These are phyloP conservation scores for Hericium erinaceus DNA, from an alignment of 768 basidiomycete genomes.

Conservation along the genomic window DNA sequence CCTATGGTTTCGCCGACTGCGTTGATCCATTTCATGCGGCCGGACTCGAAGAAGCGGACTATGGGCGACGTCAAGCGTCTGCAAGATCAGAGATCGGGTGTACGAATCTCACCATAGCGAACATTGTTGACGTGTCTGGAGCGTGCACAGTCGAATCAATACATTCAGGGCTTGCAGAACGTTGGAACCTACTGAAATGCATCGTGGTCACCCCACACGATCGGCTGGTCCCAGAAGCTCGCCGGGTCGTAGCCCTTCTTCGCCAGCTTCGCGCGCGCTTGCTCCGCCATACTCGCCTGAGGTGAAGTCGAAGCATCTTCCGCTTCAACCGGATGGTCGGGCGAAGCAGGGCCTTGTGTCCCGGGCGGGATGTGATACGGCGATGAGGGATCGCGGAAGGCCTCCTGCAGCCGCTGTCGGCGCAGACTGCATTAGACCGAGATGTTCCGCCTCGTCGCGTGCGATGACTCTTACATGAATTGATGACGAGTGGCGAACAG, in stretches of 20 bases:
- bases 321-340: slow-evolving; percentile 29
- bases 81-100: not conserved
- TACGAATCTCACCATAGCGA: slow-evolving; percentile 46
- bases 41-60: slow-evolving; percentile 68
- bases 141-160: not conserved
- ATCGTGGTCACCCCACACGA: slow-evolving; percentile 79
- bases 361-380: slow-evolving; percentile 61
- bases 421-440: no score
- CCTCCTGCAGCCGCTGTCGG: slow-evolving; percentile 46
- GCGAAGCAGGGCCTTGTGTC: slow-evolving; percentile 47
- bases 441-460: no score
- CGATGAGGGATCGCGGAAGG: slow-evolving; percentile 53
- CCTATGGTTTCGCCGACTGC: slow-evolving; percentile 50
- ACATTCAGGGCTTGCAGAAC: not conserved
- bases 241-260: slow-evolving; percentile 46
- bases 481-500: no score
- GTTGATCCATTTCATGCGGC: slow-evolving; percentile 61
- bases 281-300: slow-evolving; percentile 16
- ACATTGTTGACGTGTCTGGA: slow-evolving; percentile 72
- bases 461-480: no score
- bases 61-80: not conserved
- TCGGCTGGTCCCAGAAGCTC: slow-evolving; percentile 70
- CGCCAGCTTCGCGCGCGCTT: slow-evolving; percentile 34
- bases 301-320: not conserved
- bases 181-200: slow-evolving; percentile 53